A percentile compares a stretch with the other conserved stretches of the same genome.
Conservation (phyloP, 345 rosid genomes). For the Cardamine chenopodiifolia region DNA sequence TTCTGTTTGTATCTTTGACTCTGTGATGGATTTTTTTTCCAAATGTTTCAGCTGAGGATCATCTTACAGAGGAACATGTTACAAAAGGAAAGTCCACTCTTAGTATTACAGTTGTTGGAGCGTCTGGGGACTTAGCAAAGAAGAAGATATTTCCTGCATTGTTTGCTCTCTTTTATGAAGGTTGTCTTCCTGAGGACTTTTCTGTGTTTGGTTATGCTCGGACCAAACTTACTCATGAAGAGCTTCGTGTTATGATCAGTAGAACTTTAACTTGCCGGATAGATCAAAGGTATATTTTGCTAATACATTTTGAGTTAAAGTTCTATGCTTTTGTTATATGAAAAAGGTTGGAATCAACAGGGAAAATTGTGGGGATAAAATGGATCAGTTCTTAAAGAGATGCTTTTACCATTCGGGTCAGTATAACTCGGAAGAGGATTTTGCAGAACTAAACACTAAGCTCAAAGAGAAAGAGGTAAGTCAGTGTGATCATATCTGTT, state of each 20-base stretch:
- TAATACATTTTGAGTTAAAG: background rate
- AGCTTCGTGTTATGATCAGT: slow-evolving; percentile 77
- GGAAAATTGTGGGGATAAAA: slow-evolving; percentile 83
- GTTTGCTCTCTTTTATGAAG: slow-evolving; percentile 87
- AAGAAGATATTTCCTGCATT: slow-evolving; percentile 94
- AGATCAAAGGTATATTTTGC: slow-evolving; percentile 60
- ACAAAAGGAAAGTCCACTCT: slow-evolving; percentile 53
- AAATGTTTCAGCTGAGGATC: slow-evolving; percentile 49
- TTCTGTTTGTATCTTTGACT: background rate
- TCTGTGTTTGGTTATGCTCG: slow-evolving; percentile 81
- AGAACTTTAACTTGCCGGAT: slow-evolving; percentile 80
- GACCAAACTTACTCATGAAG: slow-evolving; percentile 70
- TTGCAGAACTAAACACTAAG: slow-evolving; percentile 62
- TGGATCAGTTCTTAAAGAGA: slow-evolving; percentile 77
- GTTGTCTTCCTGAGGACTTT: slow-evolving; percentile 74
- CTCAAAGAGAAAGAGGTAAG: slow-evolving; percentile 85
- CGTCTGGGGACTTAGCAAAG: slow-evolving; percentile 93
- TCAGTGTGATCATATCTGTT: slow-evolving; percentile 2
- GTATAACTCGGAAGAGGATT: slow-evolving; percentile 77
- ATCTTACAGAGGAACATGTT: slow-evolving; percentile 42
- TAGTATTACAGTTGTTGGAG: slow-evolving; percentile 89
- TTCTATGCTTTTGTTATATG: slow-evolving; percentile 3
- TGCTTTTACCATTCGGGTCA: slow-evolving; percentile 88
- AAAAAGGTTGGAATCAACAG: slow-evolving; percentile 41
- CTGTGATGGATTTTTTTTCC: background rate